Conservation (phyloP, 257 asterid species). For the Mentha longifolia region DNA sequence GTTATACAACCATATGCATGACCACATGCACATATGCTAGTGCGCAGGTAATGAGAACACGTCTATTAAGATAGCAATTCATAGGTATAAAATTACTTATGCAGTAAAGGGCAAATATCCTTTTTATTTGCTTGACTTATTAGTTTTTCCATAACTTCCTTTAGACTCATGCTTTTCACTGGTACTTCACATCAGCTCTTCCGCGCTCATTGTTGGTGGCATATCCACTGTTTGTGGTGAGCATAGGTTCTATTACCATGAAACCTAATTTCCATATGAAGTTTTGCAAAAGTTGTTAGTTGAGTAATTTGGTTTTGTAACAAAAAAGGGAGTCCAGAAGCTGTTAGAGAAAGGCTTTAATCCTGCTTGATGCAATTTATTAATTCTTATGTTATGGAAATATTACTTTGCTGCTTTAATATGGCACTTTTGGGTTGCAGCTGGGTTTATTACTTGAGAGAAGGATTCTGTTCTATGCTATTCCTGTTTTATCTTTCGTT, state of each 20-base stretch:
- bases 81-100: neutral
- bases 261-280: constrained; percentile 4
- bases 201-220: constrained; percentile 92
- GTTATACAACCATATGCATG: neutral
- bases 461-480: constrained; percentile 59
- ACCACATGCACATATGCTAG: neutral
- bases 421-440: constrained; percentile 54
- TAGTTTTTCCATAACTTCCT: constrained; percentile 40
- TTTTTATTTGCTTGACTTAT: constrained; percentile 14
- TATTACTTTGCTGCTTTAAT: constrained; percentile 32
- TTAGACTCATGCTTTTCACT: constrained; percentile 86
- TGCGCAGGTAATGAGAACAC: constrained; percentile 2
- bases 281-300: constrained; percentile 17
- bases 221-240: constrained; percentile 91
- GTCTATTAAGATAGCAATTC: neutral
- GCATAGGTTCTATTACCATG: constrained; percentile 31
- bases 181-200: constrained; percentile 99
- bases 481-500: constrained; percentile 82
- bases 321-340: neutral
- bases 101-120: constrained; percentile 6
- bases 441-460: constrained; percentile 83
- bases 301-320: constrained; percentile 19
- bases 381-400: constrained; percentile 20
- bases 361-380: constrained; percentile 18
- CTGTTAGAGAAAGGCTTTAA: constrained; percentile 10